These are phyloP conservation scores for Anthracocystis walkeri DNA, from an alignment of 1,284 basidiomycete species.

Conservation along the genomic window DNA sequence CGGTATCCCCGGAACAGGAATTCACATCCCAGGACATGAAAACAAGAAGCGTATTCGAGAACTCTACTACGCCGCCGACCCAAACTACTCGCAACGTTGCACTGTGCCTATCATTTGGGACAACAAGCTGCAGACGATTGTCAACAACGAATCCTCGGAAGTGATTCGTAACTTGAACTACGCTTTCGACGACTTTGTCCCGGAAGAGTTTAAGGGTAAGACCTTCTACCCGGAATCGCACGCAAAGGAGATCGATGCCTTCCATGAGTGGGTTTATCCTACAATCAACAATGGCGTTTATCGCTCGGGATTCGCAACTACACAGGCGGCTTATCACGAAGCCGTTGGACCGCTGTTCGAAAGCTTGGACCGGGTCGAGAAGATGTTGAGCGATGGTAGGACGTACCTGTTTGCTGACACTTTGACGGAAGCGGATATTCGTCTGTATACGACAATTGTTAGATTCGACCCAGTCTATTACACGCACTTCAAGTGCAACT, in stretches of 20 bases:
- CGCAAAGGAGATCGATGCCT: slow-evolving; percentile 81
- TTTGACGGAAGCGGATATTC: slow-evolving; percentile 87
- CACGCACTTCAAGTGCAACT: slow-evolving; percentile 92
- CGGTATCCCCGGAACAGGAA: slow-evolving; percentile 59
- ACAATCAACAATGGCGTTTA: slow-evolving; percentile 76
- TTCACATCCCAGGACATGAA: slow-evolving; percentile 63
- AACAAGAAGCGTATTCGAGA: slow-evolving; percentile 80
- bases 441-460: slow-evolving; percentile 90
- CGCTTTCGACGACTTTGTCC: slow-evolving; percentile 65
- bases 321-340: slow-evolving; percentile 83
- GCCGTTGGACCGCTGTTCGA: slow-evolving; percentile 78
- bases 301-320: slow-evolving; percentile 87
- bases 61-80: slow-evolving; percentile 83
- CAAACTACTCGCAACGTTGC: slow-evolving; percentile 69
- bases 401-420: slow-evolving; percentile 83
- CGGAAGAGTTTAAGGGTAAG: slow-evolving; percentile 47
- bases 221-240: slow-evolving; percentile 77
- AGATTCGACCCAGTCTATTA: slow-evolving; percentile 85
- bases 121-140: slow-evolving; percentile 86
- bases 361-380: slow-evolving; percentile 84
- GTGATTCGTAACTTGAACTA: slow-evolving; percentile 89
- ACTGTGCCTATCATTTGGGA: slow-evolving; percentile 89
- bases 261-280: slow-evolving; percentile 83
- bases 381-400: slow-evolving; percentile 78
- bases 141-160: slow-evolving; percentile 77